Evolutionary conservation across 495 filamentous ascomycete species (phyloP), one percentile per base, ranked within the genome.

Genomic region (Aspergillus bridgeri): DNA sequence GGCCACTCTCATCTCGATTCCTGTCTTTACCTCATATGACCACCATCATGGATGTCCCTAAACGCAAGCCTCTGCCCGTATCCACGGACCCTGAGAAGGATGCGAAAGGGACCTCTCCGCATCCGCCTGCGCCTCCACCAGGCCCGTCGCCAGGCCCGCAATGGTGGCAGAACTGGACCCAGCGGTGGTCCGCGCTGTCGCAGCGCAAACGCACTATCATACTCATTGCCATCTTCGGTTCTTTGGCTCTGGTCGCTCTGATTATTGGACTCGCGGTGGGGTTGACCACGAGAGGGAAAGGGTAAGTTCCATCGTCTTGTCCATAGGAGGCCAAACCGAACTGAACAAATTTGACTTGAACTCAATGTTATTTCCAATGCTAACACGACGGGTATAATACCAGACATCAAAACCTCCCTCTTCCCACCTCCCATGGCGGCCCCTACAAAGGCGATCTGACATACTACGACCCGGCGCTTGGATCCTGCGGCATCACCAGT

Each of bases 401-500:
- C 50, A 67, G 63, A 57, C 60, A 25, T 9, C 60, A 65, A 21
- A 74, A 82, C 61, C 74, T 87, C 29, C 81, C 86, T 1, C 81
- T 88, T 3, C 84, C 85, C 1, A 73, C 73, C 51, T 76, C 76
- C 57, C 69, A 75, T 27, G 69, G 65, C 25, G 75, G 66, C 19
- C 75, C 68, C 8, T 84, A 85, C 65, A 80, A 72, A 19, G 89
- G 88, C 48, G 84, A 91, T 51, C 64, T 90, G 38, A 92, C 88
- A 0, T 91, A 86, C 74, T 92, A 89, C 65, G 72, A 68, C 20
- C 81, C 88, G 5, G 86, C 70, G 0, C 75, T 91, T 2, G 89
- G 90, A 18, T 82, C 89, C 1, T 95, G 90, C 63, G 90, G 90
- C 3, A 74, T 79, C 22, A 78, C 70, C 8, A 83, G 77, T 42